phyloP scores from a whole-genome alignment of 2,329 filamentous ascomycete genomes.

The Penicillium sp. region DNA sequence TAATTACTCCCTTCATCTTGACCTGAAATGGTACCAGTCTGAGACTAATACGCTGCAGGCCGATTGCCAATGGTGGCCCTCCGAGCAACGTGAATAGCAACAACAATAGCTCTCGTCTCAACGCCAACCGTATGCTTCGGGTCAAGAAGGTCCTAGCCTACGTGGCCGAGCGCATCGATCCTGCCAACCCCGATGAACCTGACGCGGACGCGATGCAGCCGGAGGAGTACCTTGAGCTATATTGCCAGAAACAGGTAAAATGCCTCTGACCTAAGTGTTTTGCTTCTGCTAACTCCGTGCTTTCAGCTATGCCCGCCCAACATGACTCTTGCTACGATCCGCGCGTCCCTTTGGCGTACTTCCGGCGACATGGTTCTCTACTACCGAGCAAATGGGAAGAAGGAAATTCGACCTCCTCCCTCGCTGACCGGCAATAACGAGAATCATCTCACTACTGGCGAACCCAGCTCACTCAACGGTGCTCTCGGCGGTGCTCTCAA shows the following conservation, averaged over 20 bases:
- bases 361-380: constrained; percentile 87
- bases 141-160: constrained; percentile 93
- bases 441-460: constrained; percentile 8
- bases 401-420: constrained; percentile 41
- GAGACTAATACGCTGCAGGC: constrained; percentile 16
- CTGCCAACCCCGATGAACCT: constrained; percentile 55
- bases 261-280: not conserved
- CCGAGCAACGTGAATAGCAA: constrained; percentile 15
- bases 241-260: constrained; percentile 85
- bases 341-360: constrained; percentile 88
- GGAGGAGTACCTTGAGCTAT: constrained; percentile 91
- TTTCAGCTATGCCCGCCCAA: constrained; percentile 58
- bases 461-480: constrained; percentile 15
- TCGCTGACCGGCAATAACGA: constrained; percentile 18
- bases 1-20: constrained; percentile 32
- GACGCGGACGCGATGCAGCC: constrained; percentile 63
- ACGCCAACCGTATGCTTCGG: constrained; percentile 93
- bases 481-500: constrained; percentile 17
- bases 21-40: not conserved
- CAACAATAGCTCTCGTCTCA: constrained; percentile 74
- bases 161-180: constrained; percentile 85
- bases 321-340: constrained; percentile 91
- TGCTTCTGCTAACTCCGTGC: constrained; percentile 12
- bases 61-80: constrained; percentile 20
- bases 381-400: constrained; percentile 89